Conservation (phyloP, 176 grass and related monocot genomes). For the Otatea glauca region DNA sequence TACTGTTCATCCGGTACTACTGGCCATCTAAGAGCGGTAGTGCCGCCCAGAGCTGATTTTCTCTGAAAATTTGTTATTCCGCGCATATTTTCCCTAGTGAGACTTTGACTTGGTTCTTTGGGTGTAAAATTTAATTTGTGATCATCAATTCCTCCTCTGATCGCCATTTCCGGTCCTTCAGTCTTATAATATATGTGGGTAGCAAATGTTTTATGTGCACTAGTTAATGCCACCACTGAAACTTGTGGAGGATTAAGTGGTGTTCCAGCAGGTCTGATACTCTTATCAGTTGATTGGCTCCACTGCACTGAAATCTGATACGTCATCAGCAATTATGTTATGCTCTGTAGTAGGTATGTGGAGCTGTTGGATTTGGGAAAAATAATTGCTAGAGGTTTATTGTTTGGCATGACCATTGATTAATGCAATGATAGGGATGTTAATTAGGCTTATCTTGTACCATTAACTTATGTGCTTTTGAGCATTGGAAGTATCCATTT, state of each 20-base stretch:
- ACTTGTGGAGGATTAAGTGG: conserved; percentile 42
- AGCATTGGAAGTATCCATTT: conserved; percentile 50
- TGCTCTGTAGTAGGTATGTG: conserved; percentile 40
- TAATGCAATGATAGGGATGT: conserved; percentile 38
- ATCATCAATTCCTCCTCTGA: no score
- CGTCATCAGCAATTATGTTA: conserved; percentile 43
- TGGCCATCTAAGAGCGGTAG: no score
- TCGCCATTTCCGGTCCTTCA: no score
- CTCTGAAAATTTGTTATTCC: no score
- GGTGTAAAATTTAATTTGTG: no score
- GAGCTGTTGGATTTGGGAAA: conserved; percentile 42
- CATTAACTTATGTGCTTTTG: conserved; percentile 36
- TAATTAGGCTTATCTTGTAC: conserved; percentile 50
- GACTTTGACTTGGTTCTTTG: no score
- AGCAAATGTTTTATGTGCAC: conserved; percentile 20
- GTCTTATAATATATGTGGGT: conserved; percentile 43
- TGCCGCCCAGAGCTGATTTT: no score
- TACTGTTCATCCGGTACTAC: no score
- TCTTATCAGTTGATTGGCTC: conserved; percentile 34
- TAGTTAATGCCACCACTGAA: conserved; percentile 44
- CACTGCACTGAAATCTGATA: conserved; percentile 41
- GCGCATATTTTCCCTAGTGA: no score
- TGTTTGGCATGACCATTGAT: conserved; percentile 49
- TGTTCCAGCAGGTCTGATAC: conserved; percentile 51
- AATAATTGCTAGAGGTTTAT: conserved; percentile 44